phyloP scores from a whole-genome alignment of 139 green algal species.

The Gonium pectorale region DNA sequence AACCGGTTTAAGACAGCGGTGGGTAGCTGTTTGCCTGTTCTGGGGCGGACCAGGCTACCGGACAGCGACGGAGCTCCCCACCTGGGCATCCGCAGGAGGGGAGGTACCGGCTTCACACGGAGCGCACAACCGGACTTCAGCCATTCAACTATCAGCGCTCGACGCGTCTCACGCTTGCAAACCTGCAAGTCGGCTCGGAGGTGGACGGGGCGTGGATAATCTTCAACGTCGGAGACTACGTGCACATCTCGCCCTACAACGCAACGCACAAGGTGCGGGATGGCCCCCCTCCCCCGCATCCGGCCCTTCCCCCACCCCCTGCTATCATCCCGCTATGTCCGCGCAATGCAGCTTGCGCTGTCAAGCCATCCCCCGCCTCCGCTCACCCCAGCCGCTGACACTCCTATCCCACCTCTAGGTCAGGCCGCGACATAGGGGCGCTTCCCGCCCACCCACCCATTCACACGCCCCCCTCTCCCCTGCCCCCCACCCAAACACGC shows the following conservation, averaged over 20 bases:
- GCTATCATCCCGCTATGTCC: too few relatives aligned
- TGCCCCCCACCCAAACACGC: not conserved
- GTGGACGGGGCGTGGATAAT: constrained; percentile 65
- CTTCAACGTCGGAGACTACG: constrained; percentile 61
- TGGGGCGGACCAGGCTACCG: too few relatives aligned
- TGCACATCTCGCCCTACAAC: constrained; percentile 56
- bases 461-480: not conserved
- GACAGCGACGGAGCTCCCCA: too few relatives aligned
- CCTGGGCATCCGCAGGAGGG: constrained; percentile 48
- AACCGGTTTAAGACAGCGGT: constrained; percentile 64
- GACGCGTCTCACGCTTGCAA: constrained; percentile 59
- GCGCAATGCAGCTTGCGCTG: too few relatives aligned
- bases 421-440: too few relatives aligned
- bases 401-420: too few relatives aligned
- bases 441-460: too few relatives aligned
- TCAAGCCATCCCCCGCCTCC: too few relatives aligned
- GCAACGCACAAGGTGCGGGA: constrained; percentile 53
- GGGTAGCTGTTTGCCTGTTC: too few relatives aligned
- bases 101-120: constrained; percentile 54
- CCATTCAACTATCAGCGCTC: constrained; percentile 56
- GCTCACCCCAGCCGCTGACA: too few relatives aligned
- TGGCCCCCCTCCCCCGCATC: too few relatives aligned
- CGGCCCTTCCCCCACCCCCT: too few relatives aligned
- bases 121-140: constrained; percentile 52
- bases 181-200: constrained; percentile 55